Conservation (phyloP, 2,329 filamentous ascomycete species). For the Penicillium sp. region DNA sequence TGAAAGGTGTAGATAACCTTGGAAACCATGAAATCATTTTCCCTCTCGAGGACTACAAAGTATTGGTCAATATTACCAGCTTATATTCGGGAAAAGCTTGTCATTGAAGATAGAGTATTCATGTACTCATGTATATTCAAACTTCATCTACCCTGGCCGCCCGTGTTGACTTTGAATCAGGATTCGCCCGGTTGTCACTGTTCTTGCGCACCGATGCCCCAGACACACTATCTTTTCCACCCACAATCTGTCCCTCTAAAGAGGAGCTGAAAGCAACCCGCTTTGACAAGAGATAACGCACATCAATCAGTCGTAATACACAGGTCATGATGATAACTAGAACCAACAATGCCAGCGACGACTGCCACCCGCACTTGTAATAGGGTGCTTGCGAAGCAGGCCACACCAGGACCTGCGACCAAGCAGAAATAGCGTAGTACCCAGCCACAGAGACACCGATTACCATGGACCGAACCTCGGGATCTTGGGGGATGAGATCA, state of each 20-base stretch:
- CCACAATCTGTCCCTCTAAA: slow-evolving; percentile 12
- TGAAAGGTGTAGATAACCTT: too few species aligned
- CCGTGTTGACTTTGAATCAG: slow-evolving; percentile 1
- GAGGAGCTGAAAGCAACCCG: slow-evolving; percentile 16
- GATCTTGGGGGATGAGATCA: slow-evolving; percentile 48
- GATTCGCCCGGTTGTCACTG: background rate
- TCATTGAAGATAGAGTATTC: too few species aligned
- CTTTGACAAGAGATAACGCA: slow-evolving; percentile 35
- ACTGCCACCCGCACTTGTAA: slow-evolving; percentile 48
- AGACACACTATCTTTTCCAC: slow-evolving; percentile 8
- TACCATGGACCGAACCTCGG: slow-evolving; percentile 46
- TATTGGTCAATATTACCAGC: too few species aligned
- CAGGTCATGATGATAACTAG: slow-evolving; percentile 46
- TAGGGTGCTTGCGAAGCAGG: slow-evolving; percentile 48
- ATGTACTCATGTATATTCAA: too few species aligned
- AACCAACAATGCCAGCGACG: slow-evolving; percentile 42
- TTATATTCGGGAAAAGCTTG: too few species aligned
- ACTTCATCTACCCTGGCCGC: background rate
- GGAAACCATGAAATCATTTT: too few species aligned
- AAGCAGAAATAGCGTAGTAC: slow-evolving; percentile 49
- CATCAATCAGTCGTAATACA: slow-evolving; percentile 42
- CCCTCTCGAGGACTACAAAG: too few species aligned
- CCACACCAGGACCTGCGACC: slow-evolving; percentile 51
- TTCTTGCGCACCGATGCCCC: background rate
- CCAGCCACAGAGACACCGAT: slow-evolving; percentile 47